These are phyloP conservation scores for Yamadazyma songkhlaensis DNA, from an alignment of 1,139 yeast species.

Conservation along the genomic window DNA sequence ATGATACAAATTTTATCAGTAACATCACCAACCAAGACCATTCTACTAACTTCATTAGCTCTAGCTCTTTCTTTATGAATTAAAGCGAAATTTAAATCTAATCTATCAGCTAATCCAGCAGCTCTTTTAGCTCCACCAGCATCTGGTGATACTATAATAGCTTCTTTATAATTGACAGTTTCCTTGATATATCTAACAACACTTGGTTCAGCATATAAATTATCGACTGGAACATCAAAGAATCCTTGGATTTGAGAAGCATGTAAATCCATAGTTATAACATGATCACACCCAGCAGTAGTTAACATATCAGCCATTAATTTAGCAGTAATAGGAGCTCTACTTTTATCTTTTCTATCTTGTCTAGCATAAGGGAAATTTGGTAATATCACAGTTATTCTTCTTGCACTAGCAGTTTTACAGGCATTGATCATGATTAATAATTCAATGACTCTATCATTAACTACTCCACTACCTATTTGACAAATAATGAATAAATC, in stretches of 20 bases:
- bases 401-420: conserved; percentile 73
- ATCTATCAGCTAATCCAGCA: conserved; percentile 73
- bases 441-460: conserved; percentile 80
- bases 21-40: conserved; percentile 81
- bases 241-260: conserved; percentile 86
- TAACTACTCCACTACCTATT: conserved; percentile 88
- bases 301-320: conserved; percentile 71
- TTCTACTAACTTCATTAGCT: conserved; percentile 73
- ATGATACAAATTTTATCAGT: conserved; percentile 64
- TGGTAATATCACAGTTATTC: conserved; percentile 77
- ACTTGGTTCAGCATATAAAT: conserved; percentile 76
- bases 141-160: conserved; percentile 74
- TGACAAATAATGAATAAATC: conserved; percentile 83
- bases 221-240: conserved; percentile 78
- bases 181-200: conserved; percentile 67
- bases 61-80: conserved; percentile 80
- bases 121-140: conserved; percentile 89
- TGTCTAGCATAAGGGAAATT: conserved; percentile 83
- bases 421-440: conserved; percentile 74
- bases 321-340: conserved; percentile 83
- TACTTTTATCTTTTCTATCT: conserved; percentile 75
- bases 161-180: conserved; percentile 42
- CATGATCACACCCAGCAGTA: conserved; percentile 80
- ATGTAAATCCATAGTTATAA: conserved; percentile 79
- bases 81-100: conserved; percentile 74